Percentiles rank a stretch among this genome's conserved stretches.
Evolutionary conservation across 495 filamentous ascomycete species (phyloP).

Genomic region (Chlorociboria aeruginascens): DNA sequence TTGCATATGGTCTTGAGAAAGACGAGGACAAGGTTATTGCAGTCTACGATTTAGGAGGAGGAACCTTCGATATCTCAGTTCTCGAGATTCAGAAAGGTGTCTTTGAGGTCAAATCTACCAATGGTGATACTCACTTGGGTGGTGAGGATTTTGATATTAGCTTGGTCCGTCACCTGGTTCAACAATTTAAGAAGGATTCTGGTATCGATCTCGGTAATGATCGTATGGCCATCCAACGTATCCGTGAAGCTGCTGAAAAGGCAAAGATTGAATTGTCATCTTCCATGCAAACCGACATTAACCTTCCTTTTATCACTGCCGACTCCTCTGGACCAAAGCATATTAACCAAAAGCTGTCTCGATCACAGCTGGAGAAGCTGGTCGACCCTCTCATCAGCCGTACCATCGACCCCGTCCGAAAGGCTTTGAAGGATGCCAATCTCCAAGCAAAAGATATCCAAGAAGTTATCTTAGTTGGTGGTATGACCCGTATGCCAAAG

Average conservation of each 20-base stretch:
- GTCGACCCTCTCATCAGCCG: constrained; percentile 83
- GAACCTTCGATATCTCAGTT: constrained; percentile 97
- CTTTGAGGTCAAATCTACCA: constrained; percentile 98
- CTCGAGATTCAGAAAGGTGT: constrained; percentile 97
- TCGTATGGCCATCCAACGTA: constrained; percentile 98
- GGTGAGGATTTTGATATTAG: constrained; percentile 97
- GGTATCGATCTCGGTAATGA: constrained; percentile 84
- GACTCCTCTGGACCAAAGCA: constrained; percentile 91
- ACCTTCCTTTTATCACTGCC: constrained; percentile 97
- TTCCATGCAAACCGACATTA: constrained; percentile 94
- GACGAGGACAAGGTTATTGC: constrained; percentile 82
- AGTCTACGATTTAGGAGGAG: constrained; percentile 96
- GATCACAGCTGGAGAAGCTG: constrained; percentile 83
- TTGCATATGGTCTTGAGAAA: constrained; percentile 94
- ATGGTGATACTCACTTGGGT: constrained; percentile 95
- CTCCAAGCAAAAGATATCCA: constrained; percentile 93
- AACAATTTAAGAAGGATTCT: constrained; percentile 92
- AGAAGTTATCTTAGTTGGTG: constrained; percentile 97
- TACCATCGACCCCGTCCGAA: constrained; percentile 87
- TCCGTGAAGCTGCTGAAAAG: constrained; percentile 99
- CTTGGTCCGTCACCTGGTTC: constrained; percentile 88
- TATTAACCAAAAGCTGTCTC: constrained; percentile 91
- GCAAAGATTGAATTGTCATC: constrained; percentile 99
- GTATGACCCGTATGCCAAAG: constrained; percentile 99
- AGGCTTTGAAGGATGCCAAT: constrained; percentile 94